These are phyloP conservation scores for Pseudocercospora ulei DNA, from an alignment of 2,329 filamentous ascomycete species.

Conservation along the genomic window DNA sequence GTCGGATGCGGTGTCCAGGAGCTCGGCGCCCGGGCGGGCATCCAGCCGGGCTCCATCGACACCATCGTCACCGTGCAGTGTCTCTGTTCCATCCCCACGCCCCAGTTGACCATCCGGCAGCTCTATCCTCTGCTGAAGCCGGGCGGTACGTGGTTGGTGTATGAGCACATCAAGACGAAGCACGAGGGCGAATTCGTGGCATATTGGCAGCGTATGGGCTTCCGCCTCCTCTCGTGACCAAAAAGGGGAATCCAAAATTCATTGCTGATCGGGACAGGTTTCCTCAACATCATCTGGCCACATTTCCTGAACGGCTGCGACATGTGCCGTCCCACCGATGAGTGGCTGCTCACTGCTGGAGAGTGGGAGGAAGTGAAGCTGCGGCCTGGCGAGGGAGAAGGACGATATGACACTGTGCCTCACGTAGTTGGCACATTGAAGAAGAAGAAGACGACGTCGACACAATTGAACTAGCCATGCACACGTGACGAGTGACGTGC, in stretches of 20 bases:
- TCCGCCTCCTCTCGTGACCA: background rate
- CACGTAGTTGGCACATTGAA: constrained; percentile 32
- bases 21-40: constrained; percentile 38
- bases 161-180: constrained; percentile 49
- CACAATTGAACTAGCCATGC: constrained; percentile 17
- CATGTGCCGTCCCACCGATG: constrained; percentile 33
- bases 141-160: constrained; percentile 54
- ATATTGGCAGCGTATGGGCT: constrained; percentile 33
- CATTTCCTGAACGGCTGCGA: constrained; percentile 34
- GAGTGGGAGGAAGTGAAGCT: constrained; percentile 33
- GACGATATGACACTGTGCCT: constrained; percentile 32
- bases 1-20: constrained; percentile 55
- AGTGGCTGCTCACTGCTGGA: constrained; percentile 32
- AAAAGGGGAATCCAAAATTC: background rate
- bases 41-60: constrained; percentile 48
- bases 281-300: constrained; percentile 33
- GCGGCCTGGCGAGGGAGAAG: constrained; percentile 28
- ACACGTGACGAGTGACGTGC: too few species aligned
- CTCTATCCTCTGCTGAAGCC: constrained; percentile 52
- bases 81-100: constrained; percentile 55
- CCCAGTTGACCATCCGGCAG: constrained; percentile 46
- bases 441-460: constrained; percentile 25
- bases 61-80: constrained; percentile 53
- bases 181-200: constrained; percentile 30
- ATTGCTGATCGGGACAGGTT: constrained; percentile 19